These are phyloP conservation scores for Xylaria sp. DNA, from an alignment of 2,329 filamentous ascomycete species.

Conservation along the genomic window DNA sequence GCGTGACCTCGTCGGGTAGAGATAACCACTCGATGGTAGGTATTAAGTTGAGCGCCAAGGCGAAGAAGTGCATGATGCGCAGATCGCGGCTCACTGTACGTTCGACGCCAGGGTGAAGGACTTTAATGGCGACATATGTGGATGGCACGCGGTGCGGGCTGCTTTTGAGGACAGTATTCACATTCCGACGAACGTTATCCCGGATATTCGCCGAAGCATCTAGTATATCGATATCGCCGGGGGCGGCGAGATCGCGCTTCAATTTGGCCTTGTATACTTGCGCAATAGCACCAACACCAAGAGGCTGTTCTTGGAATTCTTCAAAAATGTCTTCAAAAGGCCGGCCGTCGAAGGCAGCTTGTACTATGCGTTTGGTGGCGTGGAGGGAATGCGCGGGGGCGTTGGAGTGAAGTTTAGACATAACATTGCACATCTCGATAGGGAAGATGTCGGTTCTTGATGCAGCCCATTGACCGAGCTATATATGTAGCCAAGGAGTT, in stretches of 20 bases:
- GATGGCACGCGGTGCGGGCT: constrained; percentile 87
- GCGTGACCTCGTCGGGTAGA: constrained; percentile 89
- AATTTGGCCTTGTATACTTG: constrained; percentile 97
- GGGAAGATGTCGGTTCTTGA: constrained; percentile 97
- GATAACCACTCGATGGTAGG: constrained; percentile 98
- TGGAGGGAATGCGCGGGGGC: constrained; percentile 90
- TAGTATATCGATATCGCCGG: constrained; percentile 67
- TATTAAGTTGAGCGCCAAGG: constrained; percentile 81
- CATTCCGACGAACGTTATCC: constrained; percentile 79
- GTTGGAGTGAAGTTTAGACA: constrained; percentile 95
- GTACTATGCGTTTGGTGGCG: constrained; percentile 81
- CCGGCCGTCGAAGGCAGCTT: constrained; percentile 82
- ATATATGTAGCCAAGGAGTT: constrained; percentile 31
- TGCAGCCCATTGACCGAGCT: constrained; percentile 98
- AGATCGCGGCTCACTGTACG: constrained; percentile 89
- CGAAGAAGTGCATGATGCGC: constrained; percentile 94
- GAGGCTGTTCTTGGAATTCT: constrained; percentile 88
- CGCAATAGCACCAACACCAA: constrained; percentile 95
- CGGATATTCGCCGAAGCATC: constrained; percentile 68
- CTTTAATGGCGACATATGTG: constrained; percentile 93
- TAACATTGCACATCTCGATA: constrained; percentile 86
- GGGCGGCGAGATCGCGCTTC: constrained; percentile 78
- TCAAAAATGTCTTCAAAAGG: constrained; percentile 93
- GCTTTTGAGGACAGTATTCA: constrained; percentile 88
- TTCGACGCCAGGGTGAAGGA: constrained; percentile 92